Conservation (phyloP, 805 yeast species). For the Lipomyces spencermartinsiae region DNA sequence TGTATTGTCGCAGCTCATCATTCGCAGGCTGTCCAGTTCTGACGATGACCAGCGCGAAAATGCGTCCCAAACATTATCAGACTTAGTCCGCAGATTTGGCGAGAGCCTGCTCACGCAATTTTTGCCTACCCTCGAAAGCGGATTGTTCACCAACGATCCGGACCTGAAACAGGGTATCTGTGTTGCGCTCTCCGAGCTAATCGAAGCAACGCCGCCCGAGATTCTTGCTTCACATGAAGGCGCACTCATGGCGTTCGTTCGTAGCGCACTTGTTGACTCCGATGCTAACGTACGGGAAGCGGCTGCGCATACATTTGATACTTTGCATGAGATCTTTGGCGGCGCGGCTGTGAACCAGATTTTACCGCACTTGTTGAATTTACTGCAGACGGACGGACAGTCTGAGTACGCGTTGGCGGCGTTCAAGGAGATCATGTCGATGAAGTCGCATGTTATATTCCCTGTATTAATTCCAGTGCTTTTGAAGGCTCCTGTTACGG, state of each 20-base stretch:
- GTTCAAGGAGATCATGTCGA: constrained; percentile 87
- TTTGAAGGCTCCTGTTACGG: constrained; percentile 78
- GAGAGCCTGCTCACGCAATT: constrained; percentile 81
- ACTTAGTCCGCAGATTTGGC: constrained; percentile 92
- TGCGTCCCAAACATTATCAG: constrained; percentile 94
- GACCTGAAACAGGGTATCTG: constrained; percentile 96
- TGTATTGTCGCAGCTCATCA: constrained; percentile 76
- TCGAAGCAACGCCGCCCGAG: constrained; percentile 69
- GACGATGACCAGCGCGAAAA: constrained; percentile 80
- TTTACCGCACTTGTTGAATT: constrained; percentile 77
- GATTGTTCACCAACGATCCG: constrained; percentile 65
- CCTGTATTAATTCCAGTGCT: constrained; percentile 89
- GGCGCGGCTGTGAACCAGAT: constrained; percentile 86
- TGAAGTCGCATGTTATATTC: constrained; percentile 88
- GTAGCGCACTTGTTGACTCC: constrained; percentile 78
- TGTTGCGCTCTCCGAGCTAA: constrained; percentile 85
- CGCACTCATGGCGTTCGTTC: constrained; percentile 72
- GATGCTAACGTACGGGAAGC: constrained; percentile 80
- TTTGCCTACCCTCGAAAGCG: constrained; percentile 79
- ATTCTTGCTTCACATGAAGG: constrained; percentile 69
- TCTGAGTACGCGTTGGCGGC: constrained; percentile 85
- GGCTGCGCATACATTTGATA: constrained; percentile 90
- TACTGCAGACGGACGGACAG: constrained; percentile 62
- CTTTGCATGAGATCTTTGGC: constrained; percentile 81
- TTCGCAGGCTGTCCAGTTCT: constrained; percentile 80